Evolutionary conservation across 345 rosid species (phyloP), one percentile per base, ranked within the genome.

Genomic region (Euphorbia lathyris): DNA sequence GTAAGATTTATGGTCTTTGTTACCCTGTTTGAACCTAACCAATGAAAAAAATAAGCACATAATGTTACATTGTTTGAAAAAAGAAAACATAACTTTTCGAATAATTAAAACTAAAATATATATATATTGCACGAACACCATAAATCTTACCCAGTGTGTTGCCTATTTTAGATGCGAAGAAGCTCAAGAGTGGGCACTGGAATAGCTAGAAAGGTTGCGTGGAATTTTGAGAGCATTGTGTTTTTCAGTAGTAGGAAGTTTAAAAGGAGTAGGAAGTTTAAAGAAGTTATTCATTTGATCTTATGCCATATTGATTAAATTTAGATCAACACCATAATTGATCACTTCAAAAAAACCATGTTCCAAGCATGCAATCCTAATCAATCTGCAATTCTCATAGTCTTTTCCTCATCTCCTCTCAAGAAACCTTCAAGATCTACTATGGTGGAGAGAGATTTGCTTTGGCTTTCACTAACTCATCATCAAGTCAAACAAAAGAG

Each of bases 261-360:
- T n/a, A n/a, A n/a, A n/a, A n/a, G n/a, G n/a, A n/a, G n/a, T n/a
- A 17, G 81, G 72, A 25, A 82, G 73, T 25, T 66, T 75, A 36
- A 85, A 90, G 77, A 90, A 65, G 16, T 53, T 53, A 64, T 64
- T 76, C 34, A 79, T 59, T 20, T 68, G 62, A 30, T 74, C 74
- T 30, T 80, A 70, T 0, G 85, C 88, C 9, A 65, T 62, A 7
- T 40, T 62, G 17, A 86, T 80, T 11, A 90, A 80, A 11, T 66
- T 65, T 3, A 20, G 66, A 60, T 78, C 83, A 63, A 90, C 63
- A 26, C 87, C 87, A 62, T 88, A 91, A 72, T 88, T 88, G 65
- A 79, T 76, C 63, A 90, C 93, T 27, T 83, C 86, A 75, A 90
- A 90, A 52, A 80, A 83, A 20, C 96, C 93, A 65, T 86, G 92